Conservation (phyloP, 2,329 filamentous ascomycete genomes). For the Diaporthe citriasiana region DNA sequence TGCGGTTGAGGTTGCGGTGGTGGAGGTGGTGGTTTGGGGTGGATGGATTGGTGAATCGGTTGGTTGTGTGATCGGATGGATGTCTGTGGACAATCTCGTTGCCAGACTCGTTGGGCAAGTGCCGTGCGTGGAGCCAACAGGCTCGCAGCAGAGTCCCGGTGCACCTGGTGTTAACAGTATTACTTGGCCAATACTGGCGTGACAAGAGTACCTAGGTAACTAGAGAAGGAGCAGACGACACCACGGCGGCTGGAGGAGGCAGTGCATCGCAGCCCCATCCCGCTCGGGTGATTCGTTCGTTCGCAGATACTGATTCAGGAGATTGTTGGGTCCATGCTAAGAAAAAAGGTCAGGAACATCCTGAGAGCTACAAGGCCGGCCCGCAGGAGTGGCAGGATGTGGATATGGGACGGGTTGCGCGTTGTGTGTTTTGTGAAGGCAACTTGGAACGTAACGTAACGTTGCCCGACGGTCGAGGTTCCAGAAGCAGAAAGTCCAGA, state of each 20-base stretch:
- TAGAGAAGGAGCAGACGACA: neutral
- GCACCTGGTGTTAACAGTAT: neutral
- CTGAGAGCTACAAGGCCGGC: neutral
- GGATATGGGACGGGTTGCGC: conserved; percentile 11
- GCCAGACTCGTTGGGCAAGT: too few relatives aligned
- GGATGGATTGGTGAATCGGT: conserved; percentile 2
- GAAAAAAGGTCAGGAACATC: conserved; percentile 2
- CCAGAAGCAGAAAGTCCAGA: neutral
- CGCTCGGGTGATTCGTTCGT: neutral
- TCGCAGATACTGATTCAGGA: conserved; percentile 5
- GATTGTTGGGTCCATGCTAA: neutral
- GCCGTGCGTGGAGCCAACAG: conserved; percentile 9
- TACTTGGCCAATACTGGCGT: neutral
- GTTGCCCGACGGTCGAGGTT: conserved; percentile 1
- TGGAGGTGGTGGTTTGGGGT: neutral
- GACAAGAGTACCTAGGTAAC: neutral
- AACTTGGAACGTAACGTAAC: conserved; percentile 27
- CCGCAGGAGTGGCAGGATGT: conserved; percentile 19
- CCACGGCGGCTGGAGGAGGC: neutral
- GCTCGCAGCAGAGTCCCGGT: neutral
- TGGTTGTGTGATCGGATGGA: neutral
- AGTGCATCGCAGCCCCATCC: conserved; percentile 2
- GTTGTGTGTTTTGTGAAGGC: conserved; percentile 12
- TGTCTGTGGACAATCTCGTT: too few relatives aligned
- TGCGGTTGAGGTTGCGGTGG: neutral